Base-by-base conservation (phyloP, 1,284 basidiomycete species). In the Neonothopanus nambi region DNA sequence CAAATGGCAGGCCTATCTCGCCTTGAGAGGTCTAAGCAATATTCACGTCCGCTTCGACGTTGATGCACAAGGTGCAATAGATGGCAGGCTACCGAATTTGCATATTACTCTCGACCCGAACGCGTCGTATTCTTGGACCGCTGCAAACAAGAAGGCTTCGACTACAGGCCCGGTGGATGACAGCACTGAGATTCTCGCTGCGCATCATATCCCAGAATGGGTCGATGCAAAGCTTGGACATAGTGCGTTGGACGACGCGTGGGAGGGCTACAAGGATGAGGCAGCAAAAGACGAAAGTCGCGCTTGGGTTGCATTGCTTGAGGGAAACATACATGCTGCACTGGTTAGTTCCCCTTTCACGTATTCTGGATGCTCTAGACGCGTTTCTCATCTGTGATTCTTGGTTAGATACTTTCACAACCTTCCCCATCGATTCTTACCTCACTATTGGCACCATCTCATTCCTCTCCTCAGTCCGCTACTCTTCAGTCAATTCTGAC, bases 1-100 rank as follows among this genome's bases (percentile, higher is more conserved):
- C 61, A 91, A 89, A 70, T 91, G 89, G 89, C 89, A 91, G 67
- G 86, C 89, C 0, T 90, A 88, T 66, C 75, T 92, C 54, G 87
- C 89, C 2, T 77, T 92, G 15, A 80, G 86, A 49, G 81, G 81
- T 3, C 64, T 87, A 51, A 67, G 60, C 17, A 61, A 69, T 60
- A 68, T 89, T 45, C 68, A 68, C 23, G 69, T 90, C 12, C 79
- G 86, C 46, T 87, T 81, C 70, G 85, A 91, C 65, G 73, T 91
- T 30, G 66, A 78, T 13, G 71, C 79, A 17, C 82, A 87, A 52
- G 89, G 89, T 26, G 84, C 81, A 6, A 70, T 89, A 39, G 85
- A 82, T 55, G 78, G 75, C 3, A 75, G 81, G 17, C 76, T 91
- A 7, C 89, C 89, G 1, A 84, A 83, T 59, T 68, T 91, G 42